phyloP scores from a whole-genome alignment of 257 asterid species.

The Leonotis leonurus region DNA sequence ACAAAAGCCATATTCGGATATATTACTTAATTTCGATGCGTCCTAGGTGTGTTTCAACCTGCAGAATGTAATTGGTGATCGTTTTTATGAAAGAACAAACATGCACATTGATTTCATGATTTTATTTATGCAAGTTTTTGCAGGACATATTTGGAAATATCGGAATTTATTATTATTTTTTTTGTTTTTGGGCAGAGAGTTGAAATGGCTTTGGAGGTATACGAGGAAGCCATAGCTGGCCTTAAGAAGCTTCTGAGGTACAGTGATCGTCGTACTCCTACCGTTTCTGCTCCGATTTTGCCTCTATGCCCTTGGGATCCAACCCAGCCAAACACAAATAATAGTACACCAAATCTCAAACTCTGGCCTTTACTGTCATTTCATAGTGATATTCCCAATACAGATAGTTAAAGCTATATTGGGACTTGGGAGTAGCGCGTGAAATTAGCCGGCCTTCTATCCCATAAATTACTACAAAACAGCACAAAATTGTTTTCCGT shows the following conservation, averaged over 20 bases:
- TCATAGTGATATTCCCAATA: constrained; percentile 7
- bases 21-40: background rate
- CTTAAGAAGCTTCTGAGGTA: constrained; percentile 75
- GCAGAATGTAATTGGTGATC: background rate
- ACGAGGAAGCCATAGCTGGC: constrained; percentile 77
- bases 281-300: background rate
- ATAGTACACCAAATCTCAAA: no score
- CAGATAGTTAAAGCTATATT: constrained; percentile 5
- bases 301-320: constrained; percentile 21
- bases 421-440: no score
- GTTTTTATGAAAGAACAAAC: background rate
- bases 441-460: no score
- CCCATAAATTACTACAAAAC: background rate
- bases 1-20: background rate
- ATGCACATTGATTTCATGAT: background rate
- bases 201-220: constrained; percentile 44
- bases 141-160: background rate
- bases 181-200: constrained; percentile 21
- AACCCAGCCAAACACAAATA: background rate
- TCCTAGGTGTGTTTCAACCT: background rate
- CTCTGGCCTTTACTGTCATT: constrained; percentile 34
- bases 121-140: background rate
- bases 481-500: no score
- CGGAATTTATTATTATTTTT: background rate
- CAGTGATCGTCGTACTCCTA: background rate